Evolutionary conservation across 257 asterid genomes (phyloP).

Genomic region (Jacaranda mimosifolia): DNA sequence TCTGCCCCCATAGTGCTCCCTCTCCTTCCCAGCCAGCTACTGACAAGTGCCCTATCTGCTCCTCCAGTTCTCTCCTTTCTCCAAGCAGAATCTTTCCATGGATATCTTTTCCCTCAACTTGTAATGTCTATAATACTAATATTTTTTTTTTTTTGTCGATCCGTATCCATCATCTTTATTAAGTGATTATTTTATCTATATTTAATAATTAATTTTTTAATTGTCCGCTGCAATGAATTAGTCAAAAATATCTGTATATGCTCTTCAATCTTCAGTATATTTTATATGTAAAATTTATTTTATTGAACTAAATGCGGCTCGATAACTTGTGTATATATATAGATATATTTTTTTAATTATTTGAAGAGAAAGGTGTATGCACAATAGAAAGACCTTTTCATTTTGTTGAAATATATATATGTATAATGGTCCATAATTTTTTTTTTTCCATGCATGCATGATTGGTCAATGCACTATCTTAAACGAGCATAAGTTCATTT

Average conservation of each 20-base stretch:
- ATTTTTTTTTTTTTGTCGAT: not conserved
- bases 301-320: too few species aligned
- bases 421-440: constrained; percentile 1
- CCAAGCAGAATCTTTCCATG: constrained; percentile 38
- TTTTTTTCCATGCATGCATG: constrained; percentile 39
- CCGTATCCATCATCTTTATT: too few species aligned
- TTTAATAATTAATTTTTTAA: too few species aligned
- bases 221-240: too few species aligned
- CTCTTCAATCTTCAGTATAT: too few species aligned
- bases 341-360: too few species aligned
- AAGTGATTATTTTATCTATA: too few species aligned
- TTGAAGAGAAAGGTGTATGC: constrained; percentile 12
- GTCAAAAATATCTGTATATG: too few species aligned
- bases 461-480: constrained; percentile 40
- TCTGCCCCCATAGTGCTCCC: constrained; percentile 15
- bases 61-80: constrained; percentile 24
- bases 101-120: not conserved
- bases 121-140: too few species aligned
- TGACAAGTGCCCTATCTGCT: constrained; percentile 47
- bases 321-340: too few species aligned
- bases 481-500: constrained; percentile 31
- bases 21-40: constrained; percentile 12
- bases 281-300: too few species aligned
- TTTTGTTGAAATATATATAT: not conserved
- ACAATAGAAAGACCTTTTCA: not conserved